Base-by-base conservation (phyloP, 129 eudicot genomes). In the Centella asiatica region DNA sequence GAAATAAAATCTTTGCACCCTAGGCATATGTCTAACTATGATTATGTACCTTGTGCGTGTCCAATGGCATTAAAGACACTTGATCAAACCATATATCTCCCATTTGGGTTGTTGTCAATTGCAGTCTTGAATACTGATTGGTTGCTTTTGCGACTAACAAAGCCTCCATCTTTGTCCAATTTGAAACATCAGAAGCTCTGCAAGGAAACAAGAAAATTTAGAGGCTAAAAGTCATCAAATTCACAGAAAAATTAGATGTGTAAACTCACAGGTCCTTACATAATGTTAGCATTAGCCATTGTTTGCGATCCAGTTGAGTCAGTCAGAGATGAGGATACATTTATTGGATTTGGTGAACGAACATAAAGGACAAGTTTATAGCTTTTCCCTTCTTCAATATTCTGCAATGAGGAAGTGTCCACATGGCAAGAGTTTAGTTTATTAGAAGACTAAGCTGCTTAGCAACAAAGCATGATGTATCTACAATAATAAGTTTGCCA, bases 1-100 rank as follows among this genome's bases (percentile, higher is more conserved):
- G 19, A 24, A 12, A 24, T 27, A 24, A 27, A n/a, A 24, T 13
- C 13, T 14, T 14, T 3, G 5, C 5, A 27, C 15, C n/a, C n/a
- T n/a, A n/a, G 59, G 26, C 27, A 0, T 53, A 27, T 27, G 19
- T 53, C 34, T 31, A 22, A 12, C 0, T 24, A 36, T 4, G 44
- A 31, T 44, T 19, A 23, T 42, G 27, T 27, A 92, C 96, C 95
- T 76, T 78, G 79, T 84, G 84, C 17, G 99, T 84, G 57, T 92
- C 94, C 46, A 69, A 46, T 64, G 99, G 96, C 95, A 92, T 87
- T 23, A 89, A 57, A 22, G 99, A 92, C 12, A 92, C 95, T 78
- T 92, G 99, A 74, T 92, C 99, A 74, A 92, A 89, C 99, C 99
- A 92, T 44, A 85, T 74, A 31, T 83, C 87, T 71, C 95, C 96